Evolutionary conservation across 202 grass and related monocot genomes (phyloP).

Genomic region (Digitaria exilis): DNA sequence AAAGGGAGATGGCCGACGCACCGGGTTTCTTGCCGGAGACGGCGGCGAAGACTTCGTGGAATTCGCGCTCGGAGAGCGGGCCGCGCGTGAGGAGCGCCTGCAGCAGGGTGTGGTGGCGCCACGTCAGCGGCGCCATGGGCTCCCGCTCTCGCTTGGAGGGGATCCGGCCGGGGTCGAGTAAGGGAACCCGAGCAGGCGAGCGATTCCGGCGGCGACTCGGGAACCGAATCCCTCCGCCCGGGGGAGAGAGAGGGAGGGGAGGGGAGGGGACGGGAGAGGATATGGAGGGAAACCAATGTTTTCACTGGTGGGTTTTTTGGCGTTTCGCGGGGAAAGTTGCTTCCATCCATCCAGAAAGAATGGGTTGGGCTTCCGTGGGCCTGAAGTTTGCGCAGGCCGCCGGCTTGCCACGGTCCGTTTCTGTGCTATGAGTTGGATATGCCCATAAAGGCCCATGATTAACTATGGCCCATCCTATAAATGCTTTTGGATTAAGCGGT

Average conservation of each 20-base stretch:
- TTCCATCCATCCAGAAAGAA: neutral
- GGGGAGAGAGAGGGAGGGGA: neutral
- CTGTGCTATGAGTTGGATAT: too few species aligned
- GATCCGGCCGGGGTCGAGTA: neutral
- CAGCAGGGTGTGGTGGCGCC: constrained; percentile 75
- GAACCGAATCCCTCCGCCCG: neutral
- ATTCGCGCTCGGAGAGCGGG: constrained; percentile 59
- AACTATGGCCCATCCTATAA: too few species aligned
- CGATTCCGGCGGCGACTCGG: too few species aligned
- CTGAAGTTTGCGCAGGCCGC: too few species aligned
- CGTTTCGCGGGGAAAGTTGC: neutral
- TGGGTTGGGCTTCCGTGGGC: too few species aligned
- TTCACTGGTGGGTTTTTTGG: neutral
- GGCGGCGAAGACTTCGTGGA: constrained; percentile 59
- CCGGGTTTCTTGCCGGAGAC: constrained; percentile 73
- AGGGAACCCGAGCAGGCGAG: neutral
- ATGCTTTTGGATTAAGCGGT: too few species aligned
- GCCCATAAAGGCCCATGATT: too few species aligned
- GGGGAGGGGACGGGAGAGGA: too few species aligned
- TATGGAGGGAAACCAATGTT: neutral
- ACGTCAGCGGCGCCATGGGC: constrained; percentile 53
- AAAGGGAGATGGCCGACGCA: neutral
- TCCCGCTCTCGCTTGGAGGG: neutral
- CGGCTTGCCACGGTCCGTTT: too few species aligned
- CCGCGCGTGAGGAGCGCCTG: constrained; percentile 82